Evolutionary conservation across 805 yeast genomes (phyloP), one percentile per base, ranked within the genome.

Genomic region (Pichia phayaonensis): DNA sequence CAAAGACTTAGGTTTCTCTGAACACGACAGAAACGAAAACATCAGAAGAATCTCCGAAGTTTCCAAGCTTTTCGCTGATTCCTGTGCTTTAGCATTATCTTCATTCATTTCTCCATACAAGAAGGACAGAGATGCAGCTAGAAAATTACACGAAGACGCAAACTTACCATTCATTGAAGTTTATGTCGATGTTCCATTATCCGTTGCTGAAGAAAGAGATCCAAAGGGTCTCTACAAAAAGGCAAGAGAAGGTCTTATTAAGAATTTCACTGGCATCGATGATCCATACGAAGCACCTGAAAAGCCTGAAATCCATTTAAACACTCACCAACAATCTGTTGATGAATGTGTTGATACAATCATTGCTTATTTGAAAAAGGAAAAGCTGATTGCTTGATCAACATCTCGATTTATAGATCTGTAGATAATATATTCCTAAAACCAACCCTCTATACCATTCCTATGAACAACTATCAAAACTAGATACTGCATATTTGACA

Each of bases 281-380:
- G 97, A 97, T 12, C 98, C 98, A 39, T 90, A 90, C 67, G 98
- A 90, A 73, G 94, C 86, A 3, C 98, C 98, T 46, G 84, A 77
- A 58, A 62, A 69, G 36, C 88, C 98, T 26, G 98, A 90, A 71
- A 74, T 90, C 53, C 90, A 84, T 64, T 71, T 90, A 64, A 79
- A 79, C 59, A 88, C 92, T 51, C 84, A 85, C 63, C 74, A 80
- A 60, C 71, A 75, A 49, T 70, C 85, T 40, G 79, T 90, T 44
- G 97, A 90, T 71, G 86, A 90, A 63, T 80, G 92, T 61, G 96
- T 95, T 31, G 69, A 77, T 58, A 71, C 75, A 56, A 85, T 90
- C 62, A 76, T 78, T 58, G 81, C 80, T 46, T 90, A 88, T 65
- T 75, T 87, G 63, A 50, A 44, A 42, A 51, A 54, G 23, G 49